A percentile compares a stretch with the other conserved stretches of the same genome.
Evolutionary conservation across 345 rosid genomes (phyloP).

Genomic region (Mercurialis annua): DNA sequence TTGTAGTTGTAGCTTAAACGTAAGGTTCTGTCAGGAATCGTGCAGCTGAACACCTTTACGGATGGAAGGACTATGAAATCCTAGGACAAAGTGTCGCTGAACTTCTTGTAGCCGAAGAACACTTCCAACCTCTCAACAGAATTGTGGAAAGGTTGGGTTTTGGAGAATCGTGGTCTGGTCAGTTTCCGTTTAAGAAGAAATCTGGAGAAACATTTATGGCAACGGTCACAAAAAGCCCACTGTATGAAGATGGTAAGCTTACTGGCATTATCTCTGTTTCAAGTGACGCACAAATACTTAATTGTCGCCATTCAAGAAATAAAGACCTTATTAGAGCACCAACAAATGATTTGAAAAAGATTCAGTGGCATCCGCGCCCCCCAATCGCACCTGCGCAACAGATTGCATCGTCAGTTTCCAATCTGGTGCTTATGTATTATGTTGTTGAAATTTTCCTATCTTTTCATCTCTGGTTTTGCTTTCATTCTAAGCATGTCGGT

Average conservation of each 20-base stretch:
- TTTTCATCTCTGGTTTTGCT: conserved; percentile 7
- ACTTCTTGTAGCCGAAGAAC: conserved; percentile 60
- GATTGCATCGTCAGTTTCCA: conserved; percentile 67
- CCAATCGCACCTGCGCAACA: conserved; percentile 47
- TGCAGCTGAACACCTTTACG: conserved; percentile 70
- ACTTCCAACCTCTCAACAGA: conserved; percentile 32
- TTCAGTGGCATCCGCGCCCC: conserved; percentile 58
- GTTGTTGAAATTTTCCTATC: background rate
- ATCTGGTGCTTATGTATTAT: conserved; percentile 57
- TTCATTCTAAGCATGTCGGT: conserved; percentile 16
- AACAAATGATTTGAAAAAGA: conserved; percentile 43
- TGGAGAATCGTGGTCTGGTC: conserved; percentile 82
- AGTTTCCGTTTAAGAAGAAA: conserved; percentile 69
- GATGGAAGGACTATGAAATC: conserved; percentile 73
- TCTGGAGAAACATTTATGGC: conserved; percentile 73
- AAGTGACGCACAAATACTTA: conserved; percentile 60
- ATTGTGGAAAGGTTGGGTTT: conserved; percentile 43
- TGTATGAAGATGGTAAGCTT: conserved; percentile 62
- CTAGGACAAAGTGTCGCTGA: conserved; percentile 49
- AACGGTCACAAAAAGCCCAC: conserved; percentile 56
- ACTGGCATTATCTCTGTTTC: conserved; percentile 69
- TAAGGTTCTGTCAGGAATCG: conserved; percentile 55
- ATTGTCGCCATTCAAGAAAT: conserved; percentile 36
- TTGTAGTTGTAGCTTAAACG: background rate
- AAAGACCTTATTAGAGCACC: conserved; percentile 30